Base-by-base conservation (phyloP, 2,329 filamentous ascomycete species). In the Trichoderma harzianum region DNA sequence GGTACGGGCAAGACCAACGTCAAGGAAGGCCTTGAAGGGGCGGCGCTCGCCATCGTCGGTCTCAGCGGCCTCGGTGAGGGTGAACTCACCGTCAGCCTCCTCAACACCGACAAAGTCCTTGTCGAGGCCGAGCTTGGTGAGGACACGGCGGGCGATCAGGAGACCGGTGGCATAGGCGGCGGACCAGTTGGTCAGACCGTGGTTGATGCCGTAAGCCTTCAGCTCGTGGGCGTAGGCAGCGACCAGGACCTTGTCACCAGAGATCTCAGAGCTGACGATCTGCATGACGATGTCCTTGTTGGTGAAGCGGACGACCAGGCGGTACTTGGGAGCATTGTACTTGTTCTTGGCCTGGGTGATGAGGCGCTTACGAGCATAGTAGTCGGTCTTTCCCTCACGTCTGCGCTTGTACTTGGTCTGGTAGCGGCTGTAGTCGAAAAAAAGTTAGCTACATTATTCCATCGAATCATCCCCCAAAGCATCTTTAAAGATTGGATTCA, bases 311-410 rank as follows among this genome's bases (percentile, higher is more conserved):
- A 99, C 94, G 78, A 99, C 96, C 83, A 99, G 92, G 83, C 96
- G 93, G 92, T 99, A 98, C 91, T 99, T 99, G 87, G 96, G 96
- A 76, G 96, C 93, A 88, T 97, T 97, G 93, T 98, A 99, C 93
- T 99, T 99, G 94, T 99, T 99, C 94, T 98, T 99, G 88, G 96
- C 96, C 91, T 99, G 96, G 89, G 94, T 95, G 90, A 98, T 96
- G 86, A 99, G 90, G 83, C 96, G 93, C 93, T 98, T 98, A 86
- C 96, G 95, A 84, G 96, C 96, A 86, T 98, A 98, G 94, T 99
- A 99, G 86, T 99, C 96, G 88, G 96, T 99, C 93, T 99, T 99
- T 84, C 96, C 96, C 82, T 92, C 83, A 79, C 93, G 91, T 86
- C 96, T 92, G 85, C 96, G 95, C 90, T 94, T 96, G 93, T 98